Base-by-base conservation (phyloP, 352 stramenopile genomes). In the Globisporangium alternatum region DNA sequence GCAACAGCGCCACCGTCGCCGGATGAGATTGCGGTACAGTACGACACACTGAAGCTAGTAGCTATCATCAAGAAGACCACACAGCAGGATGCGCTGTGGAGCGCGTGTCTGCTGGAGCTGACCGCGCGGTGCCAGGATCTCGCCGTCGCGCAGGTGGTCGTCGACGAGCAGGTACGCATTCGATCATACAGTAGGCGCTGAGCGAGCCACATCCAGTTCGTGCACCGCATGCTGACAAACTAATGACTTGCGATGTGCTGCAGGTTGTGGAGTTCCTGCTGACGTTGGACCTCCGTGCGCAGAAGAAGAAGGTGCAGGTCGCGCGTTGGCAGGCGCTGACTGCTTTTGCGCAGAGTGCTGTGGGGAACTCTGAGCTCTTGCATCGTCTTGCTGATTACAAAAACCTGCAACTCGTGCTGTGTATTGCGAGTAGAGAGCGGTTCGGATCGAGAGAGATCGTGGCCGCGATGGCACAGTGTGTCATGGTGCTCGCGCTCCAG, bases 401-500 rank as follows among this genome's bases (percentile, higher is more conserved):
- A 56, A 60, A 65, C 35, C 47, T 76, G 52, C 52, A 61, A 12
- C 37, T 59, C 6, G 39, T 78, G 55, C 52, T 82, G 22, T 51
- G 49, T 6, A 62, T 74, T 33, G 73, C 76, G 61, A 30, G 69
- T 22, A 44, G 33, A 12, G 75, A 83, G 56, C 70, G 75, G 1
- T 78, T 83, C 41, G 54, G 56, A 28, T 67, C 73, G 12, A 76
- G 45, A 54, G 70, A 75, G 22, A 67, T 80, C 22, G 21, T 80
- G 39, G 43, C 59, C 52, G 75, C 72, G n/a, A 77, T 83, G 65
- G 60, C 72, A 54, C 64, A 83, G 65, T 80, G 68, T 55, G 41
- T 83, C 21, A 44, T 77, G 19, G 25, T 69, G 47, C 53, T 83
- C 28, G 65, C 45, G 22, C 56, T 45, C 10, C 41, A 51, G n/a